Evolutionary conservation across 495 filamentous ascomycete genomes (phyloP).

Genomic region (Diplogelasinospora grovesii): DNA sequence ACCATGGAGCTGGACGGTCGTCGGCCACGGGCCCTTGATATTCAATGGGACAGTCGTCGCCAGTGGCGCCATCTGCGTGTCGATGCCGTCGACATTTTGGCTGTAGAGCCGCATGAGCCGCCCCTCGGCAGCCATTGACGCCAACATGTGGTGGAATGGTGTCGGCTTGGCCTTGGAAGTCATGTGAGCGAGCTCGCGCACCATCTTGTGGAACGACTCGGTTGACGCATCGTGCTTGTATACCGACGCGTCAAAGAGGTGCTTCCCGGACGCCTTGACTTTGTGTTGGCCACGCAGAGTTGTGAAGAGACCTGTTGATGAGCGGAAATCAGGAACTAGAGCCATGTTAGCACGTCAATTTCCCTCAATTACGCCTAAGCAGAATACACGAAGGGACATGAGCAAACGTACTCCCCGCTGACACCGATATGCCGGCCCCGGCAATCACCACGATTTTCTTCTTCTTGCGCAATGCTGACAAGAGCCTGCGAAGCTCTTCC

Average conservation of each 20-base stretch:
- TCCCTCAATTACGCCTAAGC: too few relatives aligned
- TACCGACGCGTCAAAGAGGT: conserved; percentile 94
- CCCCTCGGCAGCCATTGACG: conserved; percentile 79
- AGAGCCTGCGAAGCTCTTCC: conserved; percentile 55
- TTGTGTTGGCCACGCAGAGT: conserved; percentile 78
- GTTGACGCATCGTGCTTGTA: conserved; percentile 87
- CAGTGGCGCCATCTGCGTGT: conserved; percentile 76
- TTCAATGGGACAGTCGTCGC: conserved; percentile 64
- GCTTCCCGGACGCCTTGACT: conserved; percentile 86
- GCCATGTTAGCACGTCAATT: conserved; percentile 17
- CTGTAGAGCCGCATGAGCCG: conserved; percentile 89
- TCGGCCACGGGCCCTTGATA: conserved; percentile 82
- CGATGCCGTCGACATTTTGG: conserved; percentile 94
- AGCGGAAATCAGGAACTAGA: conserved; percentile 93
- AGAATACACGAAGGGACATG: conserved; percentile 1
- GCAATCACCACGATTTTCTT: conserved; percentile 96
- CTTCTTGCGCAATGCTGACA: conserved; percentile 75
- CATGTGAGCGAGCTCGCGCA: conserved; percentile 73
- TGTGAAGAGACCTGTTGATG: conserved; percentile 78
- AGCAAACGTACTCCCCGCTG: conserved; percentile 77
- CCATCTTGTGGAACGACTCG: conserved; percentile 89
- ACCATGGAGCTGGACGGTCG: conserved; percentile 88
- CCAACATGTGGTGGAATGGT: conserved; percentile 87
- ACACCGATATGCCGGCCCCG: conserved; percentile 92
- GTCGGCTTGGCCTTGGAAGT: conserved; percentile 74